These are phyloP conservation scores for Nemania bipapillata DNA, from an alignment of 2,329 filamentous ascomycete species.

Conservation along the genomic window DNA sequence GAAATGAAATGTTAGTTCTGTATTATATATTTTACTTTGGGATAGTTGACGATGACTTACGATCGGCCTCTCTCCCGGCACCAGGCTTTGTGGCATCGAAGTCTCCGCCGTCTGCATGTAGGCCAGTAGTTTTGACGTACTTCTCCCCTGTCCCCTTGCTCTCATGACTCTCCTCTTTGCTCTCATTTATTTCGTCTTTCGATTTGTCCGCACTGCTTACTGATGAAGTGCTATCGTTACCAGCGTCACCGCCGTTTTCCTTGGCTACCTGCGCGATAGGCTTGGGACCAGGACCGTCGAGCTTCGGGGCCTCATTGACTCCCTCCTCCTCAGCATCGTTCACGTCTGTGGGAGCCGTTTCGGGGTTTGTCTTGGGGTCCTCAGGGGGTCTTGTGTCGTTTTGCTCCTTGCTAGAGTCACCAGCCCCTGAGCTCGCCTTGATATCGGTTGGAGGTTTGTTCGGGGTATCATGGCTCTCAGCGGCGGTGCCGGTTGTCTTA, in stretches of 20 bases:
- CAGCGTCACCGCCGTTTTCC: constrained; percentile 49
- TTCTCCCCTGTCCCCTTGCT: constrained; percentile 65
- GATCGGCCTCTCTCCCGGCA: constrained; percentile 73
- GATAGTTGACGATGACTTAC: constrained; percentile 56
- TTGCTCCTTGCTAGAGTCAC: constrained; percentile 51
- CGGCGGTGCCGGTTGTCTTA: constrained; percentile 45
- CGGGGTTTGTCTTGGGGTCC: constrained; percentile 52
- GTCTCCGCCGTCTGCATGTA: constrained; percentile 72
- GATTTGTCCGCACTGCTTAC: constrained; percentile 44
- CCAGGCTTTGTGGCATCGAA: constrained; percentile 73
- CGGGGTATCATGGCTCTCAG: constrained; percentile 42
- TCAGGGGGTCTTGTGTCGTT: constrained; percentile 56
- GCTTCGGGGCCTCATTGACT: constrained; percentile 51
- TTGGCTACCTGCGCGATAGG: constrained; percentile 53
- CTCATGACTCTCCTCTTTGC: constrained; percentile 41
- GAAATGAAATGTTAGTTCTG: constrained; percentile 20
- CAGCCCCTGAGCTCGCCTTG: constrained; percentile 42
- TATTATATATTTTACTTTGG: not conserved
- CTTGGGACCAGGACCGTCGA: constrained; percentile 58
- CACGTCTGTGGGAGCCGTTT: constrained; percentile 54
- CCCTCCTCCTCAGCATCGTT: constrained; percentile 50
- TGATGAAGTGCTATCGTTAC: constrained; percentile 42
- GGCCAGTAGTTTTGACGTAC: constrained; percentile 67
- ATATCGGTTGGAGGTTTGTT: constrained; percentile 47
- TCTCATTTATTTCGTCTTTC: constrained; percentile 46